Conservation (phyloP, 257 asterid genomes). For the Solanum pinnatisectum region DNA sequence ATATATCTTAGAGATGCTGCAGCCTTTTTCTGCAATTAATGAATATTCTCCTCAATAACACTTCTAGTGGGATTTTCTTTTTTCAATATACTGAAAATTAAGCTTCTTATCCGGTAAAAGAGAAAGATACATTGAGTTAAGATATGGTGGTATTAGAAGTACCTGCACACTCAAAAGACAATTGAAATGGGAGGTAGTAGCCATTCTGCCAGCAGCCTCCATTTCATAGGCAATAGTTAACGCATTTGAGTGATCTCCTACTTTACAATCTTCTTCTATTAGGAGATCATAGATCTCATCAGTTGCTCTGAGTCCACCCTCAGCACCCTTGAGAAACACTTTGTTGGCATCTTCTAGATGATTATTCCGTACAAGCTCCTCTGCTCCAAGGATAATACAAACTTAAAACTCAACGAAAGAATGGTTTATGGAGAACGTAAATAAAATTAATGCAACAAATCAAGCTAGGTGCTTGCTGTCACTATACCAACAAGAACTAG, state of each 20-base stretch:
- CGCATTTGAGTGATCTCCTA: slow-evolving; percentile 94
- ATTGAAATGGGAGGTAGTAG: slow-evolving; percentile 94
- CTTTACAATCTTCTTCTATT: slow-evolving; percentile 88
- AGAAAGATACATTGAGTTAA: neutral
- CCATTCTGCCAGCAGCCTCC: slow-evolving; percentile 99
- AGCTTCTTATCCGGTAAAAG: neutral
- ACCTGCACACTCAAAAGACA: slow-evolving; percentile 98
- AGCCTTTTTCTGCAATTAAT: neutral
- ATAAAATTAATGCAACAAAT: slow-evolving; percentile 9
- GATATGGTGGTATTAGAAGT: slow-evolving; percentile 4
- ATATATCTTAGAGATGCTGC: neutral
- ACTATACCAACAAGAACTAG: slow-evolving; percentile 83
- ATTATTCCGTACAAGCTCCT: slow-evolving; percentile 80
- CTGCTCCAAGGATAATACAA: slow-evolving; percentile 36
- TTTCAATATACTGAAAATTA: neutral
- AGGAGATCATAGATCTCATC: slow-evolving; percentile 90
- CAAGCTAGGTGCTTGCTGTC: slow-evolving; percentile 15
- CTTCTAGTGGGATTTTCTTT: neutral
- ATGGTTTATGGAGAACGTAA: neutral
- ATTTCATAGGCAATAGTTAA: slow-evolving; percentile 93
- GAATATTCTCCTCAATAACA: neutral
- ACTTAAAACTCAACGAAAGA: slow-evolving; percentile 4
- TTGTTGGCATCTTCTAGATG: slow-evolving; percentile 87
- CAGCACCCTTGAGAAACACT: slow-evolving; percentile 89
- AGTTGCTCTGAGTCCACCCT: slow-evolving; percentile 93